Evolutionary conservation across 139 green algal genomes (phyloP).

Genomic region (Yamagishiella unicocca): DNA sequence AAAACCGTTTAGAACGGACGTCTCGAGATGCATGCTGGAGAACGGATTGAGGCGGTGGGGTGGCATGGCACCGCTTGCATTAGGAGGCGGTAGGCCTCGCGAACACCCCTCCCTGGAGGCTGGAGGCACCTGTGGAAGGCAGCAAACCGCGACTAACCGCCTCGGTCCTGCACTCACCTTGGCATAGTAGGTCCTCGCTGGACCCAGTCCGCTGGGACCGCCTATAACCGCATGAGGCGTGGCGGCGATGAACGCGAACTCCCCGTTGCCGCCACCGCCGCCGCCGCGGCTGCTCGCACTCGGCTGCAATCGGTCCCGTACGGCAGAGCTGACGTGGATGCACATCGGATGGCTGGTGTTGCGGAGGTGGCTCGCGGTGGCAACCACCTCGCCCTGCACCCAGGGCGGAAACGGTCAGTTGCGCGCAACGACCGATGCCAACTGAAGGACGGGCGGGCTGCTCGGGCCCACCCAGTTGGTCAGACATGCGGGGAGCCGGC

Average conservation of each 20-base stretch:
- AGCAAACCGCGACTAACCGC: neutral
- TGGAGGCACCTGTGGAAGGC: neutral
- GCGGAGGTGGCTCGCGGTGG: neutral
- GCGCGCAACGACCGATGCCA: too few species aligned
- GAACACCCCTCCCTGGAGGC: too few species aligned
- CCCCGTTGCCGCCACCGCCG: neutral
- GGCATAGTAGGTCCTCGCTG: conserved; percentile 4
- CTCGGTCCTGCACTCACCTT: neutral
- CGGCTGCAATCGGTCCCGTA: neutral
- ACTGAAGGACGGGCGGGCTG: too few species aligned
- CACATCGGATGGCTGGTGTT: conserved; percentile 11
- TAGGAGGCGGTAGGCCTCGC: too few species aligned
- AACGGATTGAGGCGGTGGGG: too few species aligned
- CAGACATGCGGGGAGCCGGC: too few species aligned
- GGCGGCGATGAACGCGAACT: conserved; percentile 8
- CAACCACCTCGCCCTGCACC: conserved; percentile 9
- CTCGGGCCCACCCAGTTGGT: too few species aligned
- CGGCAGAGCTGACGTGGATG: conserved; percentile 34
- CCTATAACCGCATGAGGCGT: neutral
- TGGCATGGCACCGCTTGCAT: too few species aligned
- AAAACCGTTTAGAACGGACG: too few species aligned
- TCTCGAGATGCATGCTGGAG: too few species aligned
- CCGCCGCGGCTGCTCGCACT: neutral
- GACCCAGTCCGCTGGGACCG: neutral
- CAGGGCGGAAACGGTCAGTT: too few species aligned